phyloP scores from a whole-genome alignment of 495 filamentous ascomycete genomes.

The Aspergillus ostianus region DNA sequence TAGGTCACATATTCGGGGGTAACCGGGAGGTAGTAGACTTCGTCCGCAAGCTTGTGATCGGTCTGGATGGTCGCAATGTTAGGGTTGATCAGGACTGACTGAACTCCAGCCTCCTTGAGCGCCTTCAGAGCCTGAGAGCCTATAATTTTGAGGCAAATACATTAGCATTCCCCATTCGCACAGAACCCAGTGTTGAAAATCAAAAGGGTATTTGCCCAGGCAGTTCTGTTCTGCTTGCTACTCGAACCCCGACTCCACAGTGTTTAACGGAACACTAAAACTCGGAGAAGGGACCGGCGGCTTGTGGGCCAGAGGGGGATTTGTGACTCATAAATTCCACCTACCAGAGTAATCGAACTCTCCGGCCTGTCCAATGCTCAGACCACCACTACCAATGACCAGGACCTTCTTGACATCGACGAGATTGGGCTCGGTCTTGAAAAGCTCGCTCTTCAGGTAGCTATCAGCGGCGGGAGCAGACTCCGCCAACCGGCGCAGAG shows the following conservation, averaged over 20 bases:
- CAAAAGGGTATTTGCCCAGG: not conserved
- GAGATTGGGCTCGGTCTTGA: constrained; percentile 66
- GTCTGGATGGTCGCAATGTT: constrained; percentile 99
- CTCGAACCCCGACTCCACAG: not conserved
- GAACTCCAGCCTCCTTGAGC: constrained; percentile 92
- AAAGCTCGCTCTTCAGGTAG: constrained; percentile 81
- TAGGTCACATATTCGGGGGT: constrained; percentile 94
- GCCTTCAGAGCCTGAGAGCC: constrained; percentile 76
- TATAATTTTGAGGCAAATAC: constrained; percentile 56
- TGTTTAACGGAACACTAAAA: not conserved
- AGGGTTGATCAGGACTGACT: constrained; percentile 95
- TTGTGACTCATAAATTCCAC: constrained; percentile 38
- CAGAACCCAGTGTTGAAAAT: not conserved
- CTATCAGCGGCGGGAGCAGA: constrained; percentile 78
- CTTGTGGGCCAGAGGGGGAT: not conserved
- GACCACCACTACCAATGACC: constrained; percentile 90
- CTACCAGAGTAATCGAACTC: constrained; percentile 98
- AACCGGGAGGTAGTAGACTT: constrained; percentile 97
- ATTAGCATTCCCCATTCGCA: not conserved
- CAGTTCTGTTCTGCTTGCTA: not conserved
- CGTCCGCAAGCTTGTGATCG: constrained; percentile 90
- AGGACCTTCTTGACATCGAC: constrained; percentile 96
- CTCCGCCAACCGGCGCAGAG: constrained; percentile 38
- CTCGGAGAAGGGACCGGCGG: not conserved
- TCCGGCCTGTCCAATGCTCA: constrained; percentile 97